Conservation (phyloP, 805 yeast species). For the Cyberlindnera veronae region DNA sequence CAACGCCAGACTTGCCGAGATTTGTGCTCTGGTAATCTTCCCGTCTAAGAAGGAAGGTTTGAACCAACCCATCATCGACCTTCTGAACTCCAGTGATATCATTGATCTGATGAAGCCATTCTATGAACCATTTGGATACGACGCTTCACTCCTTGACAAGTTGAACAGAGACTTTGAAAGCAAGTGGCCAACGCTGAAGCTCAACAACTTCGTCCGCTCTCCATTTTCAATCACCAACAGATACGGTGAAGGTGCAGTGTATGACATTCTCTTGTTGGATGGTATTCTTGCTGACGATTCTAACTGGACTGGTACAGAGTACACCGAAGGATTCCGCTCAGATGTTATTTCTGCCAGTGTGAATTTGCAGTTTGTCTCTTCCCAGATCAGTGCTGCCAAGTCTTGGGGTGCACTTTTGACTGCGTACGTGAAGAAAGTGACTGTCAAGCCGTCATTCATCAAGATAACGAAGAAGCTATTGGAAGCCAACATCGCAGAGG, state of each 20-base stretch:
- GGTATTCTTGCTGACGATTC: conserved; percentile 43
- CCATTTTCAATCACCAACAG: conserved; percentile 42
- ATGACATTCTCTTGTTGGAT: conserved; percentile 63
- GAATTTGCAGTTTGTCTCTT: conserved; percentile 57
- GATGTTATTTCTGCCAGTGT: conserved; percentile 56
- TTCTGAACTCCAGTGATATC: conserved; percentile 39
- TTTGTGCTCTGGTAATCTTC: conserved; percentile 68
- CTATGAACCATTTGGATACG: conserved; percentile 44
- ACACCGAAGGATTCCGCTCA: conserved; percentile 36
- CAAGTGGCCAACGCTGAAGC: conserved; percentile 43
- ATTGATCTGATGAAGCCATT: conserved; percentile 31
- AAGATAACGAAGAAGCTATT: conserved; percentile 48
- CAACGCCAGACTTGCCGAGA: conserved; percentile 67
- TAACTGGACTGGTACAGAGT: conserved; percentile 38
- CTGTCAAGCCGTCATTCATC: conserved; percentile 31
- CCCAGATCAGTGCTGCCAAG: conserved; percentile 68
- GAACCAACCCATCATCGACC: conserved; percentile 39
- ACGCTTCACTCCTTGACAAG: conserved; percentile 42
- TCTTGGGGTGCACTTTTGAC: conserved; percentile 78
- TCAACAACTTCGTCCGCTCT: conserved; percentile 51
- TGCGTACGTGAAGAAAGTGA: conserved; percentile 49
- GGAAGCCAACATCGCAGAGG: conserved; percentile 47
- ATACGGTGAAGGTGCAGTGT: conserved; percentile 52
- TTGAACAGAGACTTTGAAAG: conserved; percentile 43
- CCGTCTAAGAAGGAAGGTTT: conserved; percentile 46